phyloP scores from a whole-genome alignment of 208 protist species.

The Leishmania gerbilli region DNA sequence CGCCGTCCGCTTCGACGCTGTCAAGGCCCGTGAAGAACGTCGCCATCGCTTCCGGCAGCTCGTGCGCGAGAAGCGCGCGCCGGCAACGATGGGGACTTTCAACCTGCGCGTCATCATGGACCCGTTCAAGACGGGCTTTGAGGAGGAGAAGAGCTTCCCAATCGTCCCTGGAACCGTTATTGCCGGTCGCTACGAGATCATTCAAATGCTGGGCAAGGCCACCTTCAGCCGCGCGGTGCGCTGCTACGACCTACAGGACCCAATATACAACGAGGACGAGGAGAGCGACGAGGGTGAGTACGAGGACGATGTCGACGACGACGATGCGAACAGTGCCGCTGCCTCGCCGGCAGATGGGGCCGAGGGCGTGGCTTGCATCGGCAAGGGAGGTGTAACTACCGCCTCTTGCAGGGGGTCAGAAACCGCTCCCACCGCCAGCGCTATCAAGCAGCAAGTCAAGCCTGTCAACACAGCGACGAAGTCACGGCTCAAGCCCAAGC shows the following conservation, averaged over 20 bases:
- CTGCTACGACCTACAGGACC: slow-evolving; percentile 92
- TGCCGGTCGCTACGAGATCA: slow-evolving; percentile 94
- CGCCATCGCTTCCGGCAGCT: slow-evolving; percentile 67
- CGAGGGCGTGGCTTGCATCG: background rate
- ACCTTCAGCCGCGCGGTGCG: slow-evolving; percentile 95
- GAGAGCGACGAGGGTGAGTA: slow-evolving; percentile 25
- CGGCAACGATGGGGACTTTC: slow-evolving; percentile 87
- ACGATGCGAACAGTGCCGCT: slow-evolving; percentile 4
- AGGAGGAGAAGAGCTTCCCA: slow-evolving; percentile 92
- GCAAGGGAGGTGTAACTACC: background rate
- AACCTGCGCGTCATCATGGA: slow-evolving; percentile 92
- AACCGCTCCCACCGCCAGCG: background rate
- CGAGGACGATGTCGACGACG: slow-evolving; percentile 8
- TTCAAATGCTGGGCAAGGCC: slow-evolving; percentile 94
- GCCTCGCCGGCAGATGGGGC: background rate
- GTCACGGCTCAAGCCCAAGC: slow-evolving; percentile 8
- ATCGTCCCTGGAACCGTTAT: slow-evolving; percentile 90
- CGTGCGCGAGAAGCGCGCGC: slow-evolving; percentile 65
- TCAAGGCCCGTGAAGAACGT: slow-evolving; percentile 66
- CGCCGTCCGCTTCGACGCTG: slow-evolving; percentile 74
- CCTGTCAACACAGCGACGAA: background rate
- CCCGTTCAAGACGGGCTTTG: slow-evolving; percentile 92
- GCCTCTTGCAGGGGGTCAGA: background rate
- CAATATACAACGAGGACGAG: slow-evolving; percentile 74
- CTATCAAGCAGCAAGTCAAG: background rate